A percentile compares a stretch with the other conserved stretches of the same genome.
Conservation (phyloP, 805 yeast genomes). For the Candida glaebosa region DNA sequence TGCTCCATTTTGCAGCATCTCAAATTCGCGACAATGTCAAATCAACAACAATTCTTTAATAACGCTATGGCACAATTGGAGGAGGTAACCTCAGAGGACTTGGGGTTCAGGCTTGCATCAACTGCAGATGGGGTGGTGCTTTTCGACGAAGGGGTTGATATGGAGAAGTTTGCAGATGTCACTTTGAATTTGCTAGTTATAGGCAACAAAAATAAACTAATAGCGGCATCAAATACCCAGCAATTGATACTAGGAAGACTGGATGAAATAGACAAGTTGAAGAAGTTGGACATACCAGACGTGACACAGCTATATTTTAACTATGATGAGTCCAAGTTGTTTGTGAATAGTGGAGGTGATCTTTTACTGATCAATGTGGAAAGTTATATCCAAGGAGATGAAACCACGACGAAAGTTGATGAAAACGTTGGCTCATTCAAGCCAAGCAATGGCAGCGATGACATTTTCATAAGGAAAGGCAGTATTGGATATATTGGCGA, state of each 20-base stretch:
- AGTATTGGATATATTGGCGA: neutral
- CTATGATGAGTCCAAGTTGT: constrained; percentile 23
- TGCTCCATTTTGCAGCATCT: constrained; percentile 1
- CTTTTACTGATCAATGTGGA: neutral
- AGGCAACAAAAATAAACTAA: constrained; percentile 19
- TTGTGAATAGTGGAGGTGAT: constrained; percentile 11
- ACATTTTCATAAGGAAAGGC: neutral
- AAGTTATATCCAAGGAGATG: neutral
- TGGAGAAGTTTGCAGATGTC: constrained; percentile 9
- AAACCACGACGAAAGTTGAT: constrained; percentile 2
- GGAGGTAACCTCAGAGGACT: constrained; percentile 31
- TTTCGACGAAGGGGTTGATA: constrained; percentile 24
- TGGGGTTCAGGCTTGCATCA: constrained; percentile 33
- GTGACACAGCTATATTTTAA: constrained; percentile 25
- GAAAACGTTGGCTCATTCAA: neutral
- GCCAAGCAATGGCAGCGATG: neutral
- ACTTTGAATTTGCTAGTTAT: constrained; percentile 27
- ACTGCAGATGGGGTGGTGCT: constrained; percentile 21
- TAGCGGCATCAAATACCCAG: constrained; percentile 31
- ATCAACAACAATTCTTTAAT: neutral
- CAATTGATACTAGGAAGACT: constrained; percentile 25
- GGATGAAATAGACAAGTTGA: constrained; percentile 13
- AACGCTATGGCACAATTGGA: constrained; percentile 6
- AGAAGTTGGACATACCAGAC: constrained; percentile 1
- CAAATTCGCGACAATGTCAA: neutral